Evolutionary conservation across 2,329 filamentous ascomycete genomes (phyloP), one percentile per base, ranked within the genome.

Genomic region (Verruconis gallopava): DNA sequence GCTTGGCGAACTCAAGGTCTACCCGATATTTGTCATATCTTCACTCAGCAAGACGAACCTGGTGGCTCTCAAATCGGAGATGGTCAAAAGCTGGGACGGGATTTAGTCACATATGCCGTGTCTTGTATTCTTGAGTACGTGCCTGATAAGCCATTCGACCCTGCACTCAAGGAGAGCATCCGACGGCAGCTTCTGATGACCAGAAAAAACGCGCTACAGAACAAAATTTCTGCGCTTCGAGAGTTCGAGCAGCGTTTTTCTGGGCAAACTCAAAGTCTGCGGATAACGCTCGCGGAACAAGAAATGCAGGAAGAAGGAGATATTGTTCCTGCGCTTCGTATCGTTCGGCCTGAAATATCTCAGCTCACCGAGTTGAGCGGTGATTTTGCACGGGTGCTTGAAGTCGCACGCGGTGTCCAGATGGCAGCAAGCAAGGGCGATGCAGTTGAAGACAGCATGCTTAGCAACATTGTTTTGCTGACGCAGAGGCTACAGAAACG

Each of bases 91-190:
- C 25, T 30, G 25, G 25, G 25, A 30, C 25, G 25, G 9, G 25
- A 30, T n/a, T 30, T 30, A 30, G 25, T 86, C 20, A 70, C 81
- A 39, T 77, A 94, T 46, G 80, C 84, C 2, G 61, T 88, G 15
- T 79, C 79, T 13, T 75, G 80, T 30, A 67, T 96, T 37, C 73
- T 74, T 47, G 68, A 95, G 2, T 95, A 89, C 54, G 77, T 96
- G 2, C 88, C 93, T 0, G 81, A 93, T 57, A 79, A 80, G 49
- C 73, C 82, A 3, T 91, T 89, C 52, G 91, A 98, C 57, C 91
- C 91, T 1, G 77, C 76, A 2, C 56, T 77, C 22, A 65, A 65
- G 38, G 61, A 72, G 4, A 66, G 68, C 40, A 72, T 94, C 14
- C 79, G 85, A 50, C 72, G 75, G 15, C 59, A 70, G 42, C 63